Evolutionary conservation across 179 eudicot species (phyloP).

Genomic region (Beta lomatogona): DNA sequence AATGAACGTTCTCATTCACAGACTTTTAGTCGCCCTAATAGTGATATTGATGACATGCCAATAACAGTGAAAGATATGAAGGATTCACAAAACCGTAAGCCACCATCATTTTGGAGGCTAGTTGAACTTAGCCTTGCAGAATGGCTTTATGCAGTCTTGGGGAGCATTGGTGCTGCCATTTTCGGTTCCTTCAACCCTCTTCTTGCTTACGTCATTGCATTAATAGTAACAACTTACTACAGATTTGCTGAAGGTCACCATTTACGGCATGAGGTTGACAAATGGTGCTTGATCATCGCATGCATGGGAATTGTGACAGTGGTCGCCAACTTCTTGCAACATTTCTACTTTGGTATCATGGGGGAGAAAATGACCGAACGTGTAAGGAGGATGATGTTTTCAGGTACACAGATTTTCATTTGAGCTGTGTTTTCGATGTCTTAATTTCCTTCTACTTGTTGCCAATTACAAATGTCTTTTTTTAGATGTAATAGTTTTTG

Average conservation of each 20-base stretch:
- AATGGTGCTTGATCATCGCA: conserved; percentile 95
- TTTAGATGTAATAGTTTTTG: conserved; percentile 7
- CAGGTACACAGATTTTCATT: conserved; percentile 54
- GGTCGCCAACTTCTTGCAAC: conserved; percentile 98
- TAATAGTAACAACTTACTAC: conserved; percentile 80
- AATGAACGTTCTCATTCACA: conserved; percentile 99
- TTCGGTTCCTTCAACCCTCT: conserved; percentile 98
- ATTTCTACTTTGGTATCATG: conserved; percentile 97
- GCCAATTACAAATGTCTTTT: not conserved
- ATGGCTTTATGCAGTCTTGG: conserved; percentile 98
- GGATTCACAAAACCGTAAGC: conserved; percentile 40
- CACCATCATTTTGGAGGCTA: conserved; percentile 96
- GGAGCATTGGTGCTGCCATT: conserved; percentile 97
- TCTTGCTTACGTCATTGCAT: conserved; percentile 91
- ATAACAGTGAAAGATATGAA: conserved; percentile 45
- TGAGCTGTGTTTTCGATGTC: not conserved
- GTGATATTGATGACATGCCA: conserved; percentile 59
- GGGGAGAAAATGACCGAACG: conserved; percentile 99
- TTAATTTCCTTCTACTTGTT: not conserved
- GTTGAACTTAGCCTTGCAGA: conserved; percentile 96
- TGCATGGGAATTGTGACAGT: conserved; percentile 96
- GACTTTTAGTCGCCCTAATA: conserved; percentile 88
- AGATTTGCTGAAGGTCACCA: conserved; percentile 49
- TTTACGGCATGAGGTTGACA: conserved; percentile 69
- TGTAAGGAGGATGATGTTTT: conserved; percentile 99